Evolutionary conservation across 78 protist genomes (phyloP), one percentile per base, ranked within the genome.

Genomic region (Dictyostelium citrinum): DNA sequence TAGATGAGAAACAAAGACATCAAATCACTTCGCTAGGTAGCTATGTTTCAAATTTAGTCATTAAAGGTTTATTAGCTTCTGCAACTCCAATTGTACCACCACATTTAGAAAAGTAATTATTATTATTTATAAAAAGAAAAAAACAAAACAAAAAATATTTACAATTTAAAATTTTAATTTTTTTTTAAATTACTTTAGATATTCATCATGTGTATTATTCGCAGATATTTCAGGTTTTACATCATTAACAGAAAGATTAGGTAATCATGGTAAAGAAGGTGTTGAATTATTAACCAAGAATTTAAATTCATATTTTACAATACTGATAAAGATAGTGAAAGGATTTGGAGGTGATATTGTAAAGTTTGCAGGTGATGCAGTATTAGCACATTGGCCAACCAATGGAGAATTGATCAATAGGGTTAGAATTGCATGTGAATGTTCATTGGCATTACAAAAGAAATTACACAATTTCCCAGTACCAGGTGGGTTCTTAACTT

Each of bases 301-400:
- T 55, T 51, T 97, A 17, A 97, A 97, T 82, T 27, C 76, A 3
- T 97, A 93, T 39, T 95, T 97, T 45, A 81, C 61, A 11, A 76
- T 45, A 61, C 60, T 97, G 71, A 96, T 97, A 27, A 93, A 71
- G 49, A 37, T 91, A 33, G 85, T 97, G 20, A 64, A 84, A 45
- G 45, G 37, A 29, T 75, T 27, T 64, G 97, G 96, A 27, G 98
- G 98, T 24, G 98, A 97, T 84, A 81, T 95, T 29, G 91, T 97
- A 27, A 97, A 95, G 60, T 97, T 95, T 58, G 97, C 97, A 39
- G 98, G 98, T 55, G 98, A 97, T 77, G 97, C 97, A 16, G 90
- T 97, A 8, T 84, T 96, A 31, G 91, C 90, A 24, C 88, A 86
- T 60, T 97, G 98, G 97, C 96, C 95, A 37, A 90, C 91, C 16